Base-by-base conservation (phyloP, 495 filamentous ascomycete species). In the Penicillium steckii region DNA sequence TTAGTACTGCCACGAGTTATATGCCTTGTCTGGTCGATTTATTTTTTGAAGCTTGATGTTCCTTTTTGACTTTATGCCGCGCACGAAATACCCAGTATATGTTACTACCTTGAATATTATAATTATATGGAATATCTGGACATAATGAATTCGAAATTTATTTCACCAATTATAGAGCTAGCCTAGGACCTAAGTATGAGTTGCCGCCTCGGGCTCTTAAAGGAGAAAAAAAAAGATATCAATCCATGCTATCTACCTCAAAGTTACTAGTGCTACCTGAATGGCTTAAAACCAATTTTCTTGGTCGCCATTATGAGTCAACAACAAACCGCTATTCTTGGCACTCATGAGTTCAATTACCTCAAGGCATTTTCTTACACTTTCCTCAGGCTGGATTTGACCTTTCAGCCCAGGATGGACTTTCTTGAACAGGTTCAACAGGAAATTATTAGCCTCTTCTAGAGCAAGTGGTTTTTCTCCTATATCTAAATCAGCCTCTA, bases 221-320 rank as follows among this genome's bases (percentile, higher is more conserved):
- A n/a, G n/a, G n/a, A n/a, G n/a, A n/a, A n/a, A n/a, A n/a, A n/a
- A n/a, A n/a, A n/a, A n/a, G n/a, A n/a, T n/a, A n/a, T n/a, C n/a
- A n/a, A n/a, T n/a, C n/a, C n/a, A n/a, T n/a, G n/a, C n/a, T n/a
- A n/a, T n/a, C n/a, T n/a, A n/a, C n/a, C n/a, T n/a, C n/a, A n/a
- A n/a, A n/a, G n/a, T n/a, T n/a, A n/a, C n/a, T n/a, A n/a, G n/a
- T n/a, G n/a, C n/a, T n/a, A n/a, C n/a, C n/a, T n/a, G n/a, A n/a
- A n/a, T n/a, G n/a, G 4, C 12, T 52, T 21, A 52, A 8, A 52
- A 41, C 50, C 50, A 52, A 4, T 27, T 46, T 10, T 3, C 25
- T 26, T 42, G 23, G 46, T 60, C 38, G 44, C 61, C 61, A 52
- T 64, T 55, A 32, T 64, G 61, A 13, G 50, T 64, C 47, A 64